Base-by-base conservation (phyloP, 2,329 filamentous ascomycete genomes). In the Ophiocordyceps robertsii region DNA sequence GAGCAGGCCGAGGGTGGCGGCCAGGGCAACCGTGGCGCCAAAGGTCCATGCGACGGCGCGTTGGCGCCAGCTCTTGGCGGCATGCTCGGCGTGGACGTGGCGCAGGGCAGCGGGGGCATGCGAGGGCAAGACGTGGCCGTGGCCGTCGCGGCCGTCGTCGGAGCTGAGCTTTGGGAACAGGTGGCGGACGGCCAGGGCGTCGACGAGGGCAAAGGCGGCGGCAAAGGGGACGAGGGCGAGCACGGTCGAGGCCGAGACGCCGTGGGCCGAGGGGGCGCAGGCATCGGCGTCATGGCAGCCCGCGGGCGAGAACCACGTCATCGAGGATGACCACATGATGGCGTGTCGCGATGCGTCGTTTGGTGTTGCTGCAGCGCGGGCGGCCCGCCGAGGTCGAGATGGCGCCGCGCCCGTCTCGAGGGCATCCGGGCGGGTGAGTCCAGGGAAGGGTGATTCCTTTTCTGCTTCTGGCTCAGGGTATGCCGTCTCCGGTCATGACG, bases 1-100 rank as follows among this genome's bases (percentile, higher is more conserved):
- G 50, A 94, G 65, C 61, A 89, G 81, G 3, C 80, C 85, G 38
- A 94, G 68, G 2, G 90, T 84, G 32, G 82, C 74, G 6, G 86
- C 82, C 9, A 93, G 70, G 1, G 78, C 85, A 31, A 92, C 75
- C 10, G 84, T 93, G 1, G 77, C 73, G 7, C 84, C 80, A 59
- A 93, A 93, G 2, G 83, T 78, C 44, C 73, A 63, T 13, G 77
- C 80, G 2, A 78, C 73, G 12, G 73, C 56, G 21, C 69, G 64
- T 35, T 73, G 62, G 39, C 69, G 62, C 46, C 67, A 54, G 35
- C 67, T 73, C 54, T 73, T 74, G 27, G 65, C 57, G 32, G 68
- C 71, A 53, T 79, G 72, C 52, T 75, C 73, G 19, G 71, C 72
- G 55, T 81, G 76, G 4, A 66, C 73, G 48, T 75, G 72, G 31